A percentile compares a stretch with the other conserved stretches of the same genome.
phyloP scores from a whole-genome alignment of 1,284 basidiomycete species.

The Ustilago tritici region DNA sequence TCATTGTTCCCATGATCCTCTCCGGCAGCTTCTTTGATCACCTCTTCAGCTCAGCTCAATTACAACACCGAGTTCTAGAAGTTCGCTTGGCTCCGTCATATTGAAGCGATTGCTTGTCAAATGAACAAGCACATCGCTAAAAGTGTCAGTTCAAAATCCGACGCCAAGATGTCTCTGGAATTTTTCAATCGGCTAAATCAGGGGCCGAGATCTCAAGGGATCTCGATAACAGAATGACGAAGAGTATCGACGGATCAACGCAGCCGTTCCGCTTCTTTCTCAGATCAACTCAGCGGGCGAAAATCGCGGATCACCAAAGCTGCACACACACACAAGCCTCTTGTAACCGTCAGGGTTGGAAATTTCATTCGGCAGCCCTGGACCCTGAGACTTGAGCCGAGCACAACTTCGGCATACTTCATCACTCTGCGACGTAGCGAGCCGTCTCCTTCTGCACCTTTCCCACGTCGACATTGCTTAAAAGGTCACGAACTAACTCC shows the following conservation, averaged over 20 bases:
- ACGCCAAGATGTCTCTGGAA: slow-evolving; percentile 2
- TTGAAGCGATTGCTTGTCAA: too few relatives aligned
- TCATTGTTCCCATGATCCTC: background rate
- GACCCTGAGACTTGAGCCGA: too few relatives aligned
- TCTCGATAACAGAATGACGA: background rate
- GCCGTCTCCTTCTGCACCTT: background rate
- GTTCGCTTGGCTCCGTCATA: background rate
- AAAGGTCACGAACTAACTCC: background rate
- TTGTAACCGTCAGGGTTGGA: too few relatives aligned
- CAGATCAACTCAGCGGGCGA: slow-evolving; percentile 2
- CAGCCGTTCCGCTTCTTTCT: background rate
- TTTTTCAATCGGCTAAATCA: slow-evolving; percentile 2
- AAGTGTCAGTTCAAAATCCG: background rate
- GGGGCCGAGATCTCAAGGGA: background rate
- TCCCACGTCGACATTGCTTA: background rate
- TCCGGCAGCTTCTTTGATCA: background rate
- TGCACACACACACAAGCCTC: background rate
- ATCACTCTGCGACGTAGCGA: background rate
- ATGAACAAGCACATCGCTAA: background rate
- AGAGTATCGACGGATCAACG: background rate
- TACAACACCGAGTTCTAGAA: background rate
- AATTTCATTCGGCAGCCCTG: too few relatives aligned
- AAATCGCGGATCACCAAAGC: background rate
- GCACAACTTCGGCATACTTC: background rate
- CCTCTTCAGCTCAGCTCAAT: background rate